Base-by-base conservation (phyloP, 768 basidiomycete species). In the Lactarius tabidus region DNA sequence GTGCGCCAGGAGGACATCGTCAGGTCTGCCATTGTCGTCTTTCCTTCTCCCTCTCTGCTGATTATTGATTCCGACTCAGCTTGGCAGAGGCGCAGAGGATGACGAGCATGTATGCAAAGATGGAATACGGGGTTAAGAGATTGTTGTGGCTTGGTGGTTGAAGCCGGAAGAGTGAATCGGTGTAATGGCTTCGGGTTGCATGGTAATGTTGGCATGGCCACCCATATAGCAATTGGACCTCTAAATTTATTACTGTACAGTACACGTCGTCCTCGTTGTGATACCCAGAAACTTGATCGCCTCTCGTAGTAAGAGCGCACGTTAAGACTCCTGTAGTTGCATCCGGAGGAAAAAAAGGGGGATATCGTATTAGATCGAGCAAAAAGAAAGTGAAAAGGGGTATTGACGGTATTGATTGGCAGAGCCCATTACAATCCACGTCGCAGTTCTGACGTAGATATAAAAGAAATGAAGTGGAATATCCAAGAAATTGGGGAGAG, bases 61-160 rank as follows among this genome's bases (percentile, higher is more conserved):
- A 29, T 48, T 54, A 62, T 68, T 59, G 28, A 64, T 57, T 62
- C 69, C 60, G 26, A 64, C 56, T 62, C 69, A 95, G 93, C 70
- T 74, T 95, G 69, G 81, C 82, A 8, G 93, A 97, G 70, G 95
- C 95, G 2, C 87, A 89, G 74, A 82, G 85, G 60, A 87, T 88
- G 79, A 97, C 93, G 3, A 91, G 87, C 66, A 80, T 95, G 69
- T 90, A 92, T 74, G 85, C 93, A 17, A 93, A 94, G 77, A 89
- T 96, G 85, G 95, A 97, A 72, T 93, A 96, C 74, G 92, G 91
- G 0, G 81, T 97, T 58, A 98, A 95, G 81, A 80, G 93, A 68
- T 77, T 96, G 73, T 76, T 96, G 65, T 96, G 94, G 94, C 76
- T 96, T 56, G 91, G 92, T 57, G 83, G 88, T 68, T 91, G 70